Base-by-base conservation (phyloP, 2,329 filamentous ascomycete species). In the Grosmannia clavigera region DNA sequence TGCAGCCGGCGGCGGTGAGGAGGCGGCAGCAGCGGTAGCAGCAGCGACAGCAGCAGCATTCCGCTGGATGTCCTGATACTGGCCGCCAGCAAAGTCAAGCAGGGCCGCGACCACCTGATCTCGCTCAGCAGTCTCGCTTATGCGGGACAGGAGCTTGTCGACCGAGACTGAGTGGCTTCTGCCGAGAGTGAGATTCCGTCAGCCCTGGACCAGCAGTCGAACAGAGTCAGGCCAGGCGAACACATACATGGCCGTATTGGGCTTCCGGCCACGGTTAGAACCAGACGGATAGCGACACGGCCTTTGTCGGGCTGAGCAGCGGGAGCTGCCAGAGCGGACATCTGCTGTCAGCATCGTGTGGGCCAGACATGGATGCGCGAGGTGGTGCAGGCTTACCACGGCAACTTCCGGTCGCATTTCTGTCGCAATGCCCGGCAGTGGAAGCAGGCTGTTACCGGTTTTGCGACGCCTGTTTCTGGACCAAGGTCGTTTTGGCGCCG, bases 131-230 rank as follows among this genome's bases (percentile, higher is more conserved):
- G 65, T 66, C 57, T 67, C 65, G 48, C 64, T 64, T 25, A 67
- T 66, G 6, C 64, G 64, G 3, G 63, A 62, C 5, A 68, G 59
- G 6, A 68, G 65, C 58, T 66, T 66, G 51, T 67, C 66, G 11
- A 67, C 64, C 0, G 64, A 66, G 43, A 61, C 61, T 9, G 64
- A 65, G 33, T 65, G 64, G 48, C 64, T 66, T 33, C 58, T 62
- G 57, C 22, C n/a, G 35, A 27, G 29, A 52, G 57, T 10, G 9
- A 58, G 48, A 3, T 3, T 53, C 43, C 16, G 57, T 29, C 52
- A 58, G 35, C n/a, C 10, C 31, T 35, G 35, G 12, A 3, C 10
- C 35, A 38, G 12, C 35, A 14, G 33, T 11, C 33, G 33, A 35
- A 10, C 33, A 11, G 33, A 10, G 5, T 10, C 1, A 2, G 27